Evolutionary conservation across 1,139 yeast genomes (phyloP), one percentile per base, ranked within the genome.

Genomic region (Kluyveromyces sp.): DNA sequence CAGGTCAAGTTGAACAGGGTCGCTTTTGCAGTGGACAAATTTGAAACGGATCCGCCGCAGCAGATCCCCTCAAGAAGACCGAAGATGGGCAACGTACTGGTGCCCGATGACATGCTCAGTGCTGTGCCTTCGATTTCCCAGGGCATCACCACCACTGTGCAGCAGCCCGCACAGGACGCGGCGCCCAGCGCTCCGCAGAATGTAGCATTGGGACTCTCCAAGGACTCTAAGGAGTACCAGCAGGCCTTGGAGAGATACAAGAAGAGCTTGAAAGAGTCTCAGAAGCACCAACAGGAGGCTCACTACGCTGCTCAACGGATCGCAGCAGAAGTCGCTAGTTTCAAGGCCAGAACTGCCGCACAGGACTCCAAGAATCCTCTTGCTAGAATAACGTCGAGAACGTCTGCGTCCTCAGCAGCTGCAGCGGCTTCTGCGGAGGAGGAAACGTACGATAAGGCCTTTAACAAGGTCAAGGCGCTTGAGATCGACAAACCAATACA

Each of bases 11-110:
- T 83, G 49, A 74, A 74, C 52, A 64, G 94, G 46, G 96, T 89
- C 3, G 72, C 78, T 2, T 89, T 89, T 63, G 84, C 94, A 1
- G 69, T 83, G 12, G 82, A 83, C 49, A 74, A 79, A 47, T 71
- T 87, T 41, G 66, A 71, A 0, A 72, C 70, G 49, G 96, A 89
- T 61, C 97, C 97, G 1, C 96, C 95, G 33, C 97, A 89, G 58
- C 96, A 88, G 61, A 84, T 89, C 48, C 97, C 97, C 0, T 83
- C 95, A 1, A 69, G 95, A 53, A 74, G 81, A 48, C 96, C 96
- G 2, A 74, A 76, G 51, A 74, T 74, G 51, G 96, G 96, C 3
- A 81, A 85, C 56, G 89, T 88, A 6, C 60, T 83, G 32, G 77
- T 87, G 11, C 87, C 89, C 0, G 86, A 81, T 40, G 92, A 83